These are phyloP conservation scores for Pharnaceum exiguum DNA, from an alignment of 148 eudicot species.

Conservation along the genomic window DNA sequence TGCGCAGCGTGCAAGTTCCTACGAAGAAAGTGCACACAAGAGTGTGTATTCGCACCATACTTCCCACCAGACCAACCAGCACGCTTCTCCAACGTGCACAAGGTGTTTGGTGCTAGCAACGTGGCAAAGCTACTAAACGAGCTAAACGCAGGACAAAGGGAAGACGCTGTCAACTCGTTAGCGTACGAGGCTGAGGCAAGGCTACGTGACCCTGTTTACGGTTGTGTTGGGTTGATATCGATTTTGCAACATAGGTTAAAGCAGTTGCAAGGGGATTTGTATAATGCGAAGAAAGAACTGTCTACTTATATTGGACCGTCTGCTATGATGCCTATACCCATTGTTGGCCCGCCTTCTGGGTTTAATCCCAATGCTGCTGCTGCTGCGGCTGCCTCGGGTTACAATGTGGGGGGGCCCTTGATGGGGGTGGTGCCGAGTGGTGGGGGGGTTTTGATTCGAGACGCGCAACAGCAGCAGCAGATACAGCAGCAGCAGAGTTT, in stretches of 20 bases:
- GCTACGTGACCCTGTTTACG: conserved; percentile 70
- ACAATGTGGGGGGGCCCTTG: conserved; percentile 27
- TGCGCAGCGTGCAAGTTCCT: conserved; percentile 89
- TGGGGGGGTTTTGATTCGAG: conserved; percentile 29
- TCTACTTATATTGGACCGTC: conserved; percentile 54
- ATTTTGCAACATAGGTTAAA: conserved; percentile 61
- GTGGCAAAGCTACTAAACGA: conserved; percentile 72
- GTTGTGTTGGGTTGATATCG: conserved; percentile 75
- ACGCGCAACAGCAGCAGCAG: conserved; percentile 37
- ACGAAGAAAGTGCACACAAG: conserved; percentile 75
- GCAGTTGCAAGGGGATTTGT: conserved; percentile 42
- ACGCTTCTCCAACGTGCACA: conserved; percentile 66
- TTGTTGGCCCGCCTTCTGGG: conserved; percentile 26
- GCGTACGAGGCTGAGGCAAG: conserved; percentile 80
- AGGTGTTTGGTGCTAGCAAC: conserved; percentile 83
- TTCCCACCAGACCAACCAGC: conserved; percentile 86
- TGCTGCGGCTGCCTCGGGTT: conserved; percentile 11
- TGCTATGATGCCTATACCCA: conserved; percentile 47
- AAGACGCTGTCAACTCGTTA: conserved; percentile 74
- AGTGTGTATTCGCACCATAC: conserved; percentile 84
- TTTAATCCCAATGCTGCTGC: conserved; percentile 20
- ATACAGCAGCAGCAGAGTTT: conserved; percentile 25
- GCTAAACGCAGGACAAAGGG: conserved; percentile 39
- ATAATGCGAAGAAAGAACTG: conserved; percentile 53
- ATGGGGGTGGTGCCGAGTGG: conserved; percentile 20